Percentiles rank a stretch among this genome's conserved stretches.
Conservation (phyloP, 495 filamentous ascomycete genomes). For the Annulohypoxylon stygium region DNA sequence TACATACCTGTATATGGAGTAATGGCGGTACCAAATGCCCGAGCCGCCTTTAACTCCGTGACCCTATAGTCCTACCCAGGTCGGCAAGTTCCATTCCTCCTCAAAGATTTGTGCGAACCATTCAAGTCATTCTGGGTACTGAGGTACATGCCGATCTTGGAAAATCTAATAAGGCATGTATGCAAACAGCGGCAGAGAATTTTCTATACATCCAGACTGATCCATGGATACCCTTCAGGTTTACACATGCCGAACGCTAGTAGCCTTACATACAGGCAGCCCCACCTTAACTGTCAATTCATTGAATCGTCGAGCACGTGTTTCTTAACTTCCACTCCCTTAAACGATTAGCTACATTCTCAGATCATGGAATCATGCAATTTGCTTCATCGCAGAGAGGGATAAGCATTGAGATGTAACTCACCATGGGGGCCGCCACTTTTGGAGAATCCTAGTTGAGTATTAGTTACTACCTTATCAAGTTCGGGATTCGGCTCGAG, state of each 20-base stretch:
- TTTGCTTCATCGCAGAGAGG: background rate
- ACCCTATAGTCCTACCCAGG: no score
- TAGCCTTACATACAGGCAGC: slow-evolving; percentile 2
- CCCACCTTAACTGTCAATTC: slow-evolving; percentile 12
- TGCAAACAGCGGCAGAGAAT: background rate
- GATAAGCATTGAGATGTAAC: slow-evolving; percentile 5
- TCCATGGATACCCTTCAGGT: background rate
- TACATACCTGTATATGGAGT: background rate
- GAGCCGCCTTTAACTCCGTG: slow-evolving; percentile 13
- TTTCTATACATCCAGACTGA: background rate
- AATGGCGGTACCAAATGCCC: slow-evolving; percentile 9
- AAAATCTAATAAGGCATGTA: background rate
- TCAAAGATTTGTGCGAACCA: no score
- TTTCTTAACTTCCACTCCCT: background rate
- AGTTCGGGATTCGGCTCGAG: slow-evolving; percentile 11
- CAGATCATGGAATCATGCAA: slow-evolving; percentile 9
- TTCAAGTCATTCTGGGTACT: no score
- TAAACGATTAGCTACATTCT: background rate
- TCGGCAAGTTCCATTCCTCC: no score
- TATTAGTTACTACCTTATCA: slow-evolving; percentile 1
- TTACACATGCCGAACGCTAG: slow-evolving; percentile 3
- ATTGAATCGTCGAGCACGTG: slow-evolving; percentile 13
- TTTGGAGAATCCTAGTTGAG: background rate
- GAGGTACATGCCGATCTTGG: no score
- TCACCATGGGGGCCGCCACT: background rate